These are phyloP conservation scores for Ogataea thermomethanolica DNA, from an alignment of 805 yeast species.

Conservation along the genomic window DNA sequence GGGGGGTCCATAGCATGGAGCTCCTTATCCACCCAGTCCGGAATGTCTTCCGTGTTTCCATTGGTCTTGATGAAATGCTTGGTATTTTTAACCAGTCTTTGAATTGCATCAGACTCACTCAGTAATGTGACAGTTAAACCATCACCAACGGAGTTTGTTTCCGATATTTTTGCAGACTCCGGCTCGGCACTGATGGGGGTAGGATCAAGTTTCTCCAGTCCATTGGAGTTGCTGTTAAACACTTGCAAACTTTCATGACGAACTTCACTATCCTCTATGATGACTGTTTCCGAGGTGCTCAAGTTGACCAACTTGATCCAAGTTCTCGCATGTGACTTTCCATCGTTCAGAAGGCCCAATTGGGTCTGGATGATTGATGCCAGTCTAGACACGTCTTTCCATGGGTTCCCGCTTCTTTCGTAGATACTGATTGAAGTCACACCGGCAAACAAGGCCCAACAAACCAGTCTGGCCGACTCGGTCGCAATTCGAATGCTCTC, in stretches of 20 bases:
- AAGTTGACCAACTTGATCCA: conserved; percentile 25
- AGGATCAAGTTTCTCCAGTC: conserved; percentile 12
- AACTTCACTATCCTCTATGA: conserved; percentile 13
- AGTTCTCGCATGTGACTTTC: conserved; percentile 14
- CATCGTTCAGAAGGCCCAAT: conserved; percentile 18
- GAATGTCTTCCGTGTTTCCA: conserved; percentile 1
- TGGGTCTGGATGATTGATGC: conserved; percentile 28
- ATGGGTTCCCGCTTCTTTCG: conserved; percentile 29
- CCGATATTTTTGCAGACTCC: conserved; percentile 11
- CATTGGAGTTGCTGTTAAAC: neutral
- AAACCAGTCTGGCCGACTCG: conserved; percentile 34
- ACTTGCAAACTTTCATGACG: neutral
- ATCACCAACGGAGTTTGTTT: conserved; percentile 5
- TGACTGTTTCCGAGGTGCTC: conserved; percentile 13
- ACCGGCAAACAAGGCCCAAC: conserved; percentile 30
- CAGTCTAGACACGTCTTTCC: conserved; percentile 27
- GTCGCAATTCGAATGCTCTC: conserved; percentile 39
- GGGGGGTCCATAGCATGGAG: conserved; percentile 16
- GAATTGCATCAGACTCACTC: conserved; percentile 9
- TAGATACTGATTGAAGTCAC: conserved; percentile 25
- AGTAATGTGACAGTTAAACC: conserved; percentile 15
- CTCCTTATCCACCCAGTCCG: conserved; percentile 13
- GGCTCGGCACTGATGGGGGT: conserved; percentile 16
- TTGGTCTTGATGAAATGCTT: conserved; percentile 6
- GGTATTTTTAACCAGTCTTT: conserved; percentile 2